Evolutionary conservation across 371 early-diverging fungal species (phyloP).

Genomic region (Encephalitozoon hellem): DNA sequence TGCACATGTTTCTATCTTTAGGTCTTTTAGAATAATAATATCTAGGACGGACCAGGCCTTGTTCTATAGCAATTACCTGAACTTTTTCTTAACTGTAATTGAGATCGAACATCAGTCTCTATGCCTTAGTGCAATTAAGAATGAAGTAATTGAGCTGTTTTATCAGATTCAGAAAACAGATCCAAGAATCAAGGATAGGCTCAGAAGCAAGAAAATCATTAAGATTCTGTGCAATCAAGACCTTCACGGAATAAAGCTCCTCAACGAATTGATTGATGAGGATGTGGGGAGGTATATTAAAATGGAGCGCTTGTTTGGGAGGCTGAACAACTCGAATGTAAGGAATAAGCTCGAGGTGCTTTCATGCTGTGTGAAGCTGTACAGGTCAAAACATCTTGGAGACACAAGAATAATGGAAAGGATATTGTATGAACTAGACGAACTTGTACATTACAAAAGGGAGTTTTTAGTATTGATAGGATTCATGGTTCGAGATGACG

Average conservation of each 20-base stretch:
- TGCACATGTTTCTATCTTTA: not conserved
- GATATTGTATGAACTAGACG: not conserved
- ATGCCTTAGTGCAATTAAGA: not conserved
- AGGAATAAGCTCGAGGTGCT: not conserved
- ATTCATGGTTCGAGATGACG: not conserved
- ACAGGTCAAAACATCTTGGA: not conserved
- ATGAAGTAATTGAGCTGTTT: not conserved
- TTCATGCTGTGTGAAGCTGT: constrained; percentile 2
- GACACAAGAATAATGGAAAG: not conserved
- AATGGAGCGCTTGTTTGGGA: not conserved
- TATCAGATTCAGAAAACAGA: not conserved
- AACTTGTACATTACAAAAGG: not conserved
- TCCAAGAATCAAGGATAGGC: not conserved
- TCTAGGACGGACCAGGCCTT: not conserved
- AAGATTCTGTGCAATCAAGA: not conserved
- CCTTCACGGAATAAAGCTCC: not conserved
- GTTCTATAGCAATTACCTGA: not conserved
- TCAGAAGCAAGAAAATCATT: not conserved
- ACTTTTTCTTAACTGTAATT: not conserved
- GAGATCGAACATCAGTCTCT: not conserved
- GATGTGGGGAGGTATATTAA: not conserved
- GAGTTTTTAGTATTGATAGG: not conserved
- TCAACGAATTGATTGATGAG: not conserved
- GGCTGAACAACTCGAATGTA: not conserved
- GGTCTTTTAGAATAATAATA: not conserved